These are phyloP conservation scores for Orbilia javanica DNA, from an alignment of 2,329 filamentous ascomycete species.

Conservation along the genomic window DNA sequence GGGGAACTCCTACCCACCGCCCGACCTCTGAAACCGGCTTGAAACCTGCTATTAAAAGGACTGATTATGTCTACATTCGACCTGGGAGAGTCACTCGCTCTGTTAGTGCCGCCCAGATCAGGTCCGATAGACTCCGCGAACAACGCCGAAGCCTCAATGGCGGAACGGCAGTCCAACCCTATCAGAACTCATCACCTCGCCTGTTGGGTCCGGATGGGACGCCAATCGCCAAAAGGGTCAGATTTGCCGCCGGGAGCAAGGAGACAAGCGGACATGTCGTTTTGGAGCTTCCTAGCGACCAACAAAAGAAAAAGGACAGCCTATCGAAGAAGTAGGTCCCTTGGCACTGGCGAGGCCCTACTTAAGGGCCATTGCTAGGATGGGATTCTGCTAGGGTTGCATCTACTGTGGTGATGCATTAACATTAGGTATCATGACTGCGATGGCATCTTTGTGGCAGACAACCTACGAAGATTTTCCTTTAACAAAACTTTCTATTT, in stretches of 20 bases:
- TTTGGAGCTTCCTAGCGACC: neutral
- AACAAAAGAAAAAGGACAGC: neutral
- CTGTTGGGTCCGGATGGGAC: too few species aligned
- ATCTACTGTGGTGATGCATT: too few species aligned
- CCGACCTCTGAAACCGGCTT: neutral
- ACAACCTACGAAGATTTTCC: too few species aligned
- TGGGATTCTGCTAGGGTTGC: too few species aligned
- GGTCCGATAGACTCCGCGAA: too few species aligned
- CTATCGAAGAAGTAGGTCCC: neutral
- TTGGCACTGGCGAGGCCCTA: too few species aligned
- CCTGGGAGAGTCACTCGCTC: slow-evolving; percentile 24
- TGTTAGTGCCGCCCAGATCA: neutral
- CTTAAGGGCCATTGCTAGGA: too few species aligned
- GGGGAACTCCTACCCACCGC: neutral
- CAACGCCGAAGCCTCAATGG: neutral
- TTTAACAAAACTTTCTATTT: too few species aligned
- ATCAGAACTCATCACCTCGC: neutral
- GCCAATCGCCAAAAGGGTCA: slow-evolving; percentile 12
- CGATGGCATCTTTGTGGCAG: too few species aligned
- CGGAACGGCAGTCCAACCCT: neutral
- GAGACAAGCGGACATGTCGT: slow-evolving; percentile 11
- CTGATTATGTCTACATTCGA: slow-evolving; percentile 16
- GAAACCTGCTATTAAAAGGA: slow-evolving; percentile 33
- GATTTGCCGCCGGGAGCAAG: slow-evolving; percentile 33
- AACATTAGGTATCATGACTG: too few species aligned